Conservation (phyloP, 108 stramenopile species). For the Skeletonema potamos region DNA sequence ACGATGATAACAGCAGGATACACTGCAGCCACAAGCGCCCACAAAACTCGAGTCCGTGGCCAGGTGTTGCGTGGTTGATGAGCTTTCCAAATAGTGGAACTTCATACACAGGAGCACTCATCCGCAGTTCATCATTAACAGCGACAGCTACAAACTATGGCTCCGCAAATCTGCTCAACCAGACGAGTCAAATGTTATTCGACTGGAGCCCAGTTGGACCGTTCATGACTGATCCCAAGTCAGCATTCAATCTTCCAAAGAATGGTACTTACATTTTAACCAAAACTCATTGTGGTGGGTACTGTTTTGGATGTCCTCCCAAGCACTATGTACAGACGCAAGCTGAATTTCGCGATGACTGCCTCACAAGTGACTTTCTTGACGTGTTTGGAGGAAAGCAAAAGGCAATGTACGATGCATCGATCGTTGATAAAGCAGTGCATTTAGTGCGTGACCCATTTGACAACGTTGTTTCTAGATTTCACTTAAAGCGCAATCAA, state of each 20-base stretch:
- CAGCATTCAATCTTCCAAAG: conserved; percentile 15
- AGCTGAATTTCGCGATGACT: conserved; percentile 20
- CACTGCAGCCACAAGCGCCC: neutral
- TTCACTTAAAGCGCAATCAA: conserved; percentile 36
- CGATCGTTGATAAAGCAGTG: conserved; percentile 34
- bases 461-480: conserved; percentile 49
- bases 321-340: conserved; percentile 22
- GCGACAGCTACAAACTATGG: conserved; percentile 78
- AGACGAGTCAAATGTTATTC: neutral
- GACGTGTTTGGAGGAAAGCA: neutral
- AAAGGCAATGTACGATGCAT: conserved; percentile 21
- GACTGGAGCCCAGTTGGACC: neutral
- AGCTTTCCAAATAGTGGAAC: conserved; percentile 78
- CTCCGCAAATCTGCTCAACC: conserved; percentile 11
- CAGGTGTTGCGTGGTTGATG: conserved; percentile 46
- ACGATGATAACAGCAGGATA: neutral
- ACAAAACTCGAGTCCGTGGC: neutral
- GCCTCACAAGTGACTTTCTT: conserved; percentile 6
- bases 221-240: neutral
- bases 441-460: conserved; percentile 46
- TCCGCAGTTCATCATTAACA: conserved; percentile 45
- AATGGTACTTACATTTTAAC: conserved; percentile 35
- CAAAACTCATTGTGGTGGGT: conserved; percentile 62
- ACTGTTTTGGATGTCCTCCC: conserved; percentile 4
- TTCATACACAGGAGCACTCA: conserved; percentile 62